Base-by-base conservation (phyloP, 2,329 filamentous ascomycete genomes). In the Albophoma yamanashiensis region DNA sequence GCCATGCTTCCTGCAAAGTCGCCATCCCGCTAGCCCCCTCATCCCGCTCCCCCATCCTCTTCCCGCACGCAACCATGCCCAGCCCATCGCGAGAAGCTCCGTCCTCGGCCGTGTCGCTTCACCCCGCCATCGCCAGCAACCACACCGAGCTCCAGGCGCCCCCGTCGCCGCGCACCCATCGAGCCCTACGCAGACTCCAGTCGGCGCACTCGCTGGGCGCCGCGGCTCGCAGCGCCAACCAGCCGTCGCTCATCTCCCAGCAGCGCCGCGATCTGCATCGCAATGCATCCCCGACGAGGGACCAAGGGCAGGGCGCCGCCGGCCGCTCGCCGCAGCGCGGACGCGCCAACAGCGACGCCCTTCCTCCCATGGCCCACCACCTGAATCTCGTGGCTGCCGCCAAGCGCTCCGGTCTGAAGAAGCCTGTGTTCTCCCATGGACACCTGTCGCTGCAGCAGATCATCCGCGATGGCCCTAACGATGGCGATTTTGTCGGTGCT, bases 401-500 rank as follows among this genome's bases (percentile, higher is more conserved):
- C 63, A 73, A 72, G 61, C 71, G 74, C 42, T 66, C 70, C n/a
- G 67, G 79, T 70, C 50, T 75, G 73, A 63, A 78, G 66, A 76
- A 76, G 59, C 75, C 75, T 42, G 72, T 75, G 60, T 76, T 76
- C 61, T 76, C 82, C 34, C 82, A 87, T 66, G 75, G 78, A n/a
- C 73, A 76, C 60, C 75, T 88, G 68, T 82, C 83, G 27, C 74
- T 97, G 36, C 91, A 96, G 70, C 80, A 85, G 64, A 81, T 96
- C 55, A 79, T 97, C 55, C 85, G 90, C 65, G 91, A 93, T 63
- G 92, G 92, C 0, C 91, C 92, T 1, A 84, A 85, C 1, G 82
- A 86, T 64, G 89, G 86, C 25, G 86, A 94, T 71, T 78, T 88
- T 31, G 71, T 79, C 31, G 82, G 83, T 22, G 86, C 86, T 11